Evolutionary conservation across 2,329 filamentous ascomycete species (phyloP), one percentile per base, ranked within the genome.

Genomic region (Colletotrichum australisinense): DNA sequence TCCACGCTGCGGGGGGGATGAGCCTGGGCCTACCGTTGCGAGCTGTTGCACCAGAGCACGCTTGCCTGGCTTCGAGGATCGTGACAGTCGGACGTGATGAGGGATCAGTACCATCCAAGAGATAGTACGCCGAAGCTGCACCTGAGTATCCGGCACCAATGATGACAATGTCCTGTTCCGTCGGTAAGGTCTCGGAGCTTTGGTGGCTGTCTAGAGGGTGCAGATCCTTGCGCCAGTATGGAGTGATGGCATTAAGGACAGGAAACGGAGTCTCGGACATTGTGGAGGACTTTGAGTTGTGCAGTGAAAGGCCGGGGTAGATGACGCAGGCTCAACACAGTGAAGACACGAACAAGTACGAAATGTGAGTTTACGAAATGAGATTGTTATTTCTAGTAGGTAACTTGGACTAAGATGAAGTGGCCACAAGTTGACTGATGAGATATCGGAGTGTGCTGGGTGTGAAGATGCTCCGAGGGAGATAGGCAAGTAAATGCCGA

Each of bases 41-140:
- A 6, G 56, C 74, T 7, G 72, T 74, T 7, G 72, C 72, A 14
- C 72, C 72, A 7, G 72, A 74, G 19, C 72, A 75, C 16, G 72
- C 68, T 46, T 75, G 42, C 6, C 72, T 71, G n/a, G 72, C 74
- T 63, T 75, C 74, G 7, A 74, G 72, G n/a, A 76, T 57, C 16
- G 60, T 62, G 24, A 76, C 64, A 9, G 65, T 64, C 4, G 67
- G 63, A 6, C 62, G 46, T 3, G 53, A 42, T 24, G 26, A 22
- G 16, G 38, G 35, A 8, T 65, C 32, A 2, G 56, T 16, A 1
- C 46, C 72, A 5, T 75, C 64, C 12, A 63, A 58, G 7, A 73
- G 38, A 14, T 69, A 67, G 12, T 63, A 57, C 5, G 73, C 69
- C 5, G 73, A 12, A 19, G 74, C 49, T 12, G 60, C 64, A n/a